Evolutionary conservation across 148 eudicot species (phyloP).

Genomic region (Linanthus parryae): DNA sequence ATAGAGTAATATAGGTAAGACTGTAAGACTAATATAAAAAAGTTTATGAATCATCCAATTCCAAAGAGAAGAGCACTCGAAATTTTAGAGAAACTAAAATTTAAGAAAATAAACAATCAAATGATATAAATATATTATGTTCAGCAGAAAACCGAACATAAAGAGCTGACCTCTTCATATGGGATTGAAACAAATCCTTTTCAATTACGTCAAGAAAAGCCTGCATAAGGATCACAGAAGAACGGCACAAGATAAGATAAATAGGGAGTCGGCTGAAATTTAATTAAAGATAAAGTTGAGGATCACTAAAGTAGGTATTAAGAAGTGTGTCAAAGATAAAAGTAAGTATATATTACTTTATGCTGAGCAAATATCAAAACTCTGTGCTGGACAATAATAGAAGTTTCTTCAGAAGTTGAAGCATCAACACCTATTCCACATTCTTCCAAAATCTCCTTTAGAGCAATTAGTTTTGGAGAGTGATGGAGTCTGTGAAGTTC

Average conservation of each 20-base stretch:
- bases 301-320: too few species aligned
- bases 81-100: background rate
- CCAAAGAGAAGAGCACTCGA: background rate
- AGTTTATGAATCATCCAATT: too few species aligned
- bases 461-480: slow-evolving; percentile 96
- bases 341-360: slow-evolving; percentile 31
- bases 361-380: slow-evolving; percentile 98
- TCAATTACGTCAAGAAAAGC: slow-evolving; percentile 90
- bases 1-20: too few species aligned
- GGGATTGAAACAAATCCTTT: slow-evolving; percentile 72
- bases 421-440: slow-evolving; percentile 93
- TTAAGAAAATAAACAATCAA: background rate
- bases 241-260: slow-evolving; percentile 3
- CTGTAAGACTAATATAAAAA: too few species aligned
- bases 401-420: slow-evolving; percentile 62
- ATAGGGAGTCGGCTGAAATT: too few species aligned
- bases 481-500: slow-evolving; percentile 90
- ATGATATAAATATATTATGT: background rate
- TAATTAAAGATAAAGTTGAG: too few species aligned
- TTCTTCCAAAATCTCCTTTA: slow-evolving; percentile 94
- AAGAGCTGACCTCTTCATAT: slow-evolving; percentile 66
- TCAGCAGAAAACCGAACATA: slow-evolving; percentile 1
- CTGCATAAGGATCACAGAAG: slow-evolving; percentile 30
- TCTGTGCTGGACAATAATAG: slow-evolving; percentile 86
- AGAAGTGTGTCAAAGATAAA: background rate